Evolutionary conservation across 495 filamentous ascomycete species (phyloP), one percentile per base, ranked within the genome.

Genomic region (Penicillium alfredii): DNA sequence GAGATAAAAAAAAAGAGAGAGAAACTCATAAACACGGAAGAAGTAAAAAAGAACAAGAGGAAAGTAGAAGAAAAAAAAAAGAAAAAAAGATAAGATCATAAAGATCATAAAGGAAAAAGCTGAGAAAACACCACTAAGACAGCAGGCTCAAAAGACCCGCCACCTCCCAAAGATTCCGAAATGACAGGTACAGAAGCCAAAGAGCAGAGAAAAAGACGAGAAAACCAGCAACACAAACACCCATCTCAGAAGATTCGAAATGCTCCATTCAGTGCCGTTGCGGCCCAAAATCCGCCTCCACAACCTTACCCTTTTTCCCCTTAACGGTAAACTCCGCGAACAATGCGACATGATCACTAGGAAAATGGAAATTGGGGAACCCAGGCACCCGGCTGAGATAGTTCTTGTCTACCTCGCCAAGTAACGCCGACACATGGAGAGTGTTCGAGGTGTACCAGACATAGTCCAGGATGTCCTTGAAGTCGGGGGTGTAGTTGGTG

Each of bases 341-440:
- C 49, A 98, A 77, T 61, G 88, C 84, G 49, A 98, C 76, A 64
- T 98, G 92, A 61, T 98, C 92, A 59, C 87, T 92, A 1, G 93
- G 93, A 67, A 95, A 96, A 64, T 97, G 92, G 56, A 84, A 89
- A 51, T 97, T 94, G 8, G 92, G 92, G 63, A 97, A 98, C 0
- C 92, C 92, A 3, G 92, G 92, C 4, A 96, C 88, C 29, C 80
- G 74, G 47, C 82, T 80, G 38, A 98, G 80, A 60, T 97, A 94
- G 8, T 92, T 79, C 52, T 78, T 77, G 61, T 98, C 93, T 8
- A 95, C 86, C 23, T 90, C 80, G 5, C 92, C 93, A 7, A 98
- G 84, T 38, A 98, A 61, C 25, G 79, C 84, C 21, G 86, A 83
- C 19, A 94, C 81, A 54, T 93, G 85, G 27, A 98, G 71, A 18